These are phyloP conservation scores for Diaporthe helianthi DNA, from an alignment of 2,329 filamentous ascomycete genomes.

Conservation along the genomic window DNA sequence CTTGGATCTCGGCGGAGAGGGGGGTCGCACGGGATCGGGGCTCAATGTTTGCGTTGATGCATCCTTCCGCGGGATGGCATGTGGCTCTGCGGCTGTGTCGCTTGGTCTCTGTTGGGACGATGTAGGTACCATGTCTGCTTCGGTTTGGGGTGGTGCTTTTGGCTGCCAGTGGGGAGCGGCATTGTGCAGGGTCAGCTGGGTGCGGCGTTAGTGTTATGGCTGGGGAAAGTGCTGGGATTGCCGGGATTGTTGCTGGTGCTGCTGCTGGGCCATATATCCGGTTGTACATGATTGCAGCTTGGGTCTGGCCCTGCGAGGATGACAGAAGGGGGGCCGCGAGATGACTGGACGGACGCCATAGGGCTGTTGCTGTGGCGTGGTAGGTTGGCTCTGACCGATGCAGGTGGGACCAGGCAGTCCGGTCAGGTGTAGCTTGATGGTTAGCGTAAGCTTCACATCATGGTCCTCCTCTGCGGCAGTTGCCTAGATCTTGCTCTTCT, in stretches of 20 bases:
- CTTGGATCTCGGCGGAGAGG: neutral
- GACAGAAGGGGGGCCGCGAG: neutral
- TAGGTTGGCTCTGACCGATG: neutral
- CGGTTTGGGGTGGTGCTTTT: neutral
- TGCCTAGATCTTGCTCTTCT: neutral
- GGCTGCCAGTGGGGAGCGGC: neutral
- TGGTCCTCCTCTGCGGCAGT: neutral
- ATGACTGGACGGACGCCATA: neutral
- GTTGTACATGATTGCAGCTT: neutral
- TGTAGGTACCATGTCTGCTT: neutral
- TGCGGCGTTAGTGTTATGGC: neutral
- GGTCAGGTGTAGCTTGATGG: neutral
- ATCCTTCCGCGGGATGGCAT: no score
- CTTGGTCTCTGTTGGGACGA: neutral
- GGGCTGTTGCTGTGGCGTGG: neutral
- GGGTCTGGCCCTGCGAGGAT: neutral
- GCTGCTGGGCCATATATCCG: neutral
- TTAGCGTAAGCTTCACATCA: no score
- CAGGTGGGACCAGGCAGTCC: neutral
- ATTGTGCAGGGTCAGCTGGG: neutral
- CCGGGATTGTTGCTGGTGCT: neutral
- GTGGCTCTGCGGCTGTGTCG: neutral
- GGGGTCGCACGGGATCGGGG: neutral
- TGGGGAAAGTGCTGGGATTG: neutral
- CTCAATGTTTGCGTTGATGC: neutral